Evolutionary conservation across 2,329 filamentous ascomycete species (phyloP), one percentile per base, ranked within the genome.

Genomic region (Penicillium sp.): DNA sequence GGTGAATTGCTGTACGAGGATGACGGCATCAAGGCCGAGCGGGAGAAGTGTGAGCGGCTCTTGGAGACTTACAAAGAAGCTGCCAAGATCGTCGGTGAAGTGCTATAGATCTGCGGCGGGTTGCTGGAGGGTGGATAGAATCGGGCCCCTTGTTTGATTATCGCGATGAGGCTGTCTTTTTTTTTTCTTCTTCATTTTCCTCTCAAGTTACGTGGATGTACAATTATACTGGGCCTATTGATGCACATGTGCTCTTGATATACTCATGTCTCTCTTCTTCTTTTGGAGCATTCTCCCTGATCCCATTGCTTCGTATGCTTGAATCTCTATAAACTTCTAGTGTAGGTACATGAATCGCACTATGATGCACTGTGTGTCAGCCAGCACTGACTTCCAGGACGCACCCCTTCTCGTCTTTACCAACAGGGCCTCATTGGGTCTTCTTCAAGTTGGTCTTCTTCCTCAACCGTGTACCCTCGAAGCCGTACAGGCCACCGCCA

Each of bases 41-140:
- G 94, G 62, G 94, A 98, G 81, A 99, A 99, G 84, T 99, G 95
- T 79, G 95, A 99, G 83, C 95, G 92, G 76, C 83, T 99, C 66
- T 85, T 98, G 63, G 88, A 90, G 74, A 99, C 95, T 19, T 99
- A 99, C 81, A 92, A 92, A 72, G 95, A 99, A 81, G 95, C 95
- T 19, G 92, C 94, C 63, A 97, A 96, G 84, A 99, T 99, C 75
- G 94, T 99, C 63, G 92, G 95, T 60, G 95, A 99, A 79, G 95
- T 99, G 60, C 81, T 96, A 79, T 93, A 89, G 65, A 61, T n/a
- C 52, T 27, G 37, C 33, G 19, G 18, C 11, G 35, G 47, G 50
- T 36, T 47, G 27, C 53, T 46, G 24, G 33, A 31, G 22, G 33
- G 24, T 22, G n/a, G 35, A 37, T 31, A 31, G 43, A 53, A 53